A percentile compares a stretch with the other conserved stretches of the same genome.
These are phyloP conservation scores for Eleusine indica DNA, from an alignment of 176 grass and related monocot genomes.

Conservation along the genomic window DNA sequence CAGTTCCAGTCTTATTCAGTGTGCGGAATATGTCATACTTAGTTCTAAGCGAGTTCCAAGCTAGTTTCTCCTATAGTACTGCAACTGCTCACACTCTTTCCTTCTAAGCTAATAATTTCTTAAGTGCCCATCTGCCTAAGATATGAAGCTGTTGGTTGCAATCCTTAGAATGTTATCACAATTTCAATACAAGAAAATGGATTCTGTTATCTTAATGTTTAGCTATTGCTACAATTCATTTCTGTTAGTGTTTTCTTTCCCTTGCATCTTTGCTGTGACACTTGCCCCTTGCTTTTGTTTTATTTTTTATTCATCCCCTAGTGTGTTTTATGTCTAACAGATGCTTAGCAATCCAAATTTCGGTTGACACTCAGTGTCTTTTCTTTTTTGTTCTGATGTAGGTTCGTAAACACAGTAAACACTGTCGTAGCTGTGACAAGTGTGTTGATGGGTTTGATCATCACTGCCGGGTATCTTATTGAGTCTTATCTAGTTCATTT, in stretches of 20 bases:
- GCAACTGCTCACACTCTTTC: conserved; percentile 14
- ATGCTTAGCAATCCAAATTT: neutral
- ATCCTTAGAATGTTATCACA: neutral
- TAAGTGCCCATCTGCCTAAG: too few species aligned
- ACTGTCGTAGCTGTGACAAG: conserved; percentile 97
- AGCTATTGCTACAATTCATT: neutral
- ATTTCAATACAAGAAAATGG: neutral
- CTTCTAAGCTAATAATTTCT: conserved; percentile 23
- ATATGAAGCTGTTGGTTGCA: neutral
- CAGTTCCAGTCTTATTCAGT: neutral
- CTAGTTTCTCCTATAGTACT: conserved; percentile 27
- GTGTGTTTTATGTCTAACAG: conserved; percentile 15
- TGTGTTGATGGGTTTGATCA: conserved; percentile 99
- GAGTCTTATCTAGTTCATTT: conserved; percentile 17
- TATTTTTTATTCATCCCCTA: conserved; percentile 6
- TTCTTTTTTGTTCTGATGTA: conserved; percentile 42
- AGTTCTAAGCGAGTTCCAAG: neutral
- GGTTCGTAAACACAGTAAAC: conserved; percentile 90
- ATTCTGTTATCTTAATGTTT: neutral
- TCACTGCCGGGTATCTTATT: conserved; percentile 81
- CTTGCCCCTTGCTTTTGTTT: conserved; percentile 19
- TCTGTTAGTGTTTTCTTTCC: neutral
- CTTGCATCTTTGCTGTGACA: neutral
- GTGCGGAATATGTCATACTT: conserved; percentile 19
- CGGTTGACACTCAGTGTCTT: neutral